A percentile compares a stretch with the other conserved stretches of the same genome.
Evolutionary conservation across 495 filamentous ascomycete species (phyloP).

Genomic region (Hamigera avellanea): DNA sequence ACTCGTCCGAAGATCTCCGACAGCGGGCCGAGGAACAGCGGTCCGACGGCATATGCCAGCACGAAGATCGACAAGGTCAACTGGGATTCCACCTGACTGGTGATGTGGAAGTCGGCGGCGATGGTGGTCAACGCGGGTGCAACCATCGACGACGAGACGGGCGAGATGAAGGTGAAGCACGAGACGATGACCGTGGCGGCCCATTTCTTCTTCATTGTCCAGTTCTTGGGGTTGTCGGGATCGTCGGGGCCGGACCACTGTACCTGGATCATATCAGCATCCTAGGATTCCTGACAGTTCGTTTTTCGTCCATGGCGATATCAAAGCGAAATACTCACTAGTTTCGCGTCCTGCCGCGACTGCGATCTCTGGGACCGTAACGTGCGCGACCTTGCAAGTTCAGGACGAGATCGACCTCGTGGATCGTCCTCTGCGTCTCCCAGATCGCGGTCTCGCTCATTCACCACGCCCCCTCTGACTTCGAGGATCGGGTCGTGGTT

Average conservation of each 20-base stretch:
- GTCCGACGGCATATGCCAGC: slow-evolving; percentile 61
- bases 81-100: slow-evolving; percentile 38
- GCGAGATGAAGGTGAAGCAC: slow-evolving; percentile 62
- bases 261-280: slow-evolving; percentile 16
- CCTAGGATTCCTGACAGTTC: no score
- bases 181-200: slow-evolving; percentile 44
- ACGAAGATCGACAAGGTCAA: slow-evolving; percentile 63
- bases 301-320: neutral
- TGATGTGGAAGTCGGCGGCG: slow-evolving; percentile 48
- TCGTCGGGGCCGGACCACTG: slow-evolving; percentile 48
- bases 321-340: slow-evolving; percentile 12
- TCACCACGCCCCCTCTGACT: slow-evolving; percentile 16
- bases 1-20: slow-evolving; percentile 66
- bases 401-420: neutral
- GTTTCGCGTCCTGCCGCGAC: slow-evolving; percentile 12
- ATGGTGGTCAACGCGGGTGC: slow-evolving; percentile 52
- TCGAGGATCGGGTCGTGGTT: slow-evolving; percentile 10
- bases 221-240: slow-evolving; percentile 48
- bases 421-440: slow-evolving; percentile 9
- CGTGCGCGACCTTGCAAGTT: slow-evolving; percentile 12
- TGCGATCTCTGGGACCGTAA: slow-evolving; percentile 7
- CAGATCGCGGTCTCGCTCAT: slow-evolving; percentile 21
- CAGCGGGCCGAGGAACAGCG: slow-evolving; percentile 58
- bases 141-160: slow-evolving; percentile 60
- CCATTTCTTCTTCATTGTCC: slow-evolving; percentile 49